Base-by-base conservation (phyloP, 1,284 basidiomycete species). In the Malassezia pachydermatis region DNA sequence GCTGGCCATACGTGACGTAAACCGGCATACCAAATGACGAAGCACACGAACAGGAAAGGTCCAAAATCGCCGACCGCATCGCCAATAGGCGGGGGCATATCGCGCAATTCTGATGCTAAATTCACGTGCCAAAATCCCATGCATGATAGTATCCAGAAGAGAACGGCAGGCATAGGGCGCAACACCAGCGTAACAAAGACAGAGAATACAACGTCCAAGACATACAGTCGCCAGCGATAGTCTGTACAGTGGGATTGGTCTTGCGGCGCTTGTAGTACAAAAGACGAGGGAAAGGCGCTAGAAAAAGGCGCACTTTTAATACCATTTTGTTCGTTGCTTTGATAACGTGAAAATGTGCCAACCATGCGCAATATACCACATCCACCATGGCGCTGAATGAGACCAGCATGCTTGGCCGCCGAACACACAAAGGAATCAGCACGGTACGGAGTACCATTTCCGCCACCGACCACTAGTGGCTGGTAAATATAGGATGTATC, bases 71-170 rank as follows among this genome's bases (percentile, higher is more conserved):
- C 80, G 58, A 88, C 85, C 3, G 80, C 84, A 8, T 75, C 74
- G 45, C 83, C 80, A 43, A 88, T 73, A 8, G 53, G 55, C 10
- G 51, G 58, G 9, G 58, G 60, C 20, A 77, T 78, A 2, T 75
- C 76, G 24, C 78, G 78, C 1, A 85, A 84, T 64, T 88, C 83
- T 2, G 84, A 84, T 59, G 86, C 86, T 22, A 89, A 76, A 1
- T 79, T 76, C 50, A 88, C 76, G 60, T 90, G 86, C 87, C 87
- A 89, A 68, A 80, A 89, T 0, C 87, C 87, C 37, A 88, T 81
- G 73, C 81, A 86, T 2, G 87, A 79, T 14, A 89, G 74, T 52
- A 78, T 82, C 73, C 78, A 86, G 41, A 67, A 61, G 36, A 80
- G 74, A 23, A 85, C 76, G 55, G 86, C 78, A 2, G 82, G 76